phyloP scores from a whole-genome alignment of 1,139 yeast species.

The Suhomyces yuchorum region DNA sequence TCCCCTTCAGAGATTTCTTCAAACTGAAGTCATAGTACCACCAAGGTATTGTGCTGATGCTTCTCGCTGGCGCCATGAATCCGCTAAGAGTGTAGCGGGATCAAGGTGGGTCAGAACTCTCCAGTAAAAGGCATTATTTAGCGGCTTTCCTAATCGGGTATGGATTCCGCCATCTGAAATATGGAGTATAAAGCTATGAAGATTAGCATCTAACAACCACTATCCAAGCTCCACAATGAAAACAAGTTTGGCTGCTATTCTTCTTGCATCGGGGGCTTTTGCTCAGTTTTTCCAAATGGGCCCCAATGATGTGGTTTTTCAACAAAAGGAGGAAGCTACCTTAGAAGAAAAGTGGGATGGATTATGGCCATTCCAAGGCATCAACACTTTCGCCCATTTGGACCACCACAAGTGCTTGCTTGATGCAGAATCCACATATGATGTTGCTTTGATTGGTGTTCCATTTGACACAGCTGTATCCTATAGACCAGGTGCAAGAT shows the following conservation, averaged over 20 bases:
- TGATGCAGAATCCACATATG: conserved; percentile 50
- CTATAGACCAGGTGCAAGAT: conserved; percentile 75
- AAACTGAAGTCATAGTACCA: not conserved
- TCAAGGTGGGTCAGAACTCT: not conserved
- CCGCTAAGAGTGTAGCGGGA: not conserved
- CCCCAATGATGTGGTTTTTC: conserved; percentile 6
- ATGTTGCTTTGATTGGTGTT: conserved; percentile 70
- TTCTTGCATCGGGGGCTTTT: conserved; percentile 3
- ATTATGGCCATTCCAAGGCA: conserved; percentile 70
- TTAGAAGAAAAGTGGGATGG: conserved; percentile 61
- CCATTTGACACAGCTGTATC: conserved; percentile 80
- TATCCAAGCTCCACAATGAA: conserved; percentile 3
- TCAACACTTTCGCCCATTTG: conserved; percentile 74
- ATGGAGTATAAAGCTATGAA: conserved; percentile 8
- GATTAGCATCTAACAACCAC: not conserved
- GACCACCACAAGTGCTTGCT: conserved; percentile 59
- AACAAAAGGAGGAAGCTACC: conserved; percentile 15
- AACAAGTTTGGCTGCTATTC: not conserved
- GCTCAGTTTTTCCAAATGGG: conserved; percentile 2
- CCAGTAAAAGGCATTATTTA: not conserved
- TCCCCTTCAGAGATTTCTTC: not conserved
- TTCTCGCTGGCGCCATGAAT: not conserved
- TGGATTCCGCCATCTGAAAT: conserved; percentile 2
- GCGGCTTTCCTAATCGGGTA: conserved; percentile 13
- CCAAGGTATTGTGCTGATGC: not conserved